phyloP scores from a whole-genome alignment of 805 yeast genomes.

The Debaryomyces tyrocola region DNA sequence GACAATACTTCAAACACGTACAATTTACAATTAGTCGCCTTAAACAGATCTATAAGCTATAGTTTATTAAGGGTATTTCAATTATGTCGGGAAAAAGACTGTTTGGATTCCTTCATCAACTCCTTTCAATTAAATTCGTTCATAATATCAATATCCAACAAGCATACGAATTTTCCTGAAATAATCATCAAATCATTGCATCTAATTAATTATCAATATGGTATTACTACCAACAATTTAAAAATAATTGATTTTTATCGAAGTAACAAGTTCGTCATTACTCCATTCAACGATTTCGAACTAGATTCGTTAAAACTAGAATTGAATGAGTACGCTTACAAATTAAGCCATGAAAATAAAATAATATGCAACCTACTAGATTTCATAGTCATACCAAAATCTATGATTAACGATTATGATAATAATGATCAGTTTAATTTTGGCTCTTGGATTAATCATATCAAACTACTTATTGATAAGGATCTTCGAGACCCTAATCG shows the following conservation, averaged over 20 bases:
- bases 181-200: slow-evolving; percentile 20
- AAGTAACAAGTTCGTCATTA: slow-evolving; percentile 1
- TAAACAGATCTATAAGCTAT: slow-evolving; percentile 18
- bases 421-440: neutral
- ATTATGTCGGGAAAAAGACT: slow-evolving; percentile 20
- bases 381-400: neutral
- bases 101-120: slow-evolving; percentile 18
- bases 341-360: neutral
- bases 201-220: slow-evolving; percentile 19
- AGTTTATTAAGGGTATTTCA: slow-evolving; percentile 24
- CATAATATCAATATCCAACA: slow-evolving; percentile 1
- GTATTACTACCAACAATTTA: slow-evolving; percentile 6
- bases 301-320: slow-evolving; percentile 14
- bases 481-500: slow-evolving; percentile 2
- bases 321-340: neutral
- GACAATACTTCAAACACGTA: neutral
- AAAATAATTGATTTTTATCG: slow-evolving; percentile 6
- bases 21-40: neutral
- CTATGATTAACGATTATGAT: neutral
- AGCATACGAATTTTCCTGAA: slow-evolving; percentile 11
- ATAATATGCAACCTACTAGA: neutral
- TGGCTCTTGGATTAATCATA: slow-evolving; percentile 21
- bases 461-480: slow-evolving; percentile 8
- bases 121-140: slow-evolving; percentile 15
- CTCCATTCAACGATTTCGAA: slow-evolving; percentile 18